Base-by-base conservation (phyloP, 306 rosid species). In the Mimosa bimucronata region DNA sequence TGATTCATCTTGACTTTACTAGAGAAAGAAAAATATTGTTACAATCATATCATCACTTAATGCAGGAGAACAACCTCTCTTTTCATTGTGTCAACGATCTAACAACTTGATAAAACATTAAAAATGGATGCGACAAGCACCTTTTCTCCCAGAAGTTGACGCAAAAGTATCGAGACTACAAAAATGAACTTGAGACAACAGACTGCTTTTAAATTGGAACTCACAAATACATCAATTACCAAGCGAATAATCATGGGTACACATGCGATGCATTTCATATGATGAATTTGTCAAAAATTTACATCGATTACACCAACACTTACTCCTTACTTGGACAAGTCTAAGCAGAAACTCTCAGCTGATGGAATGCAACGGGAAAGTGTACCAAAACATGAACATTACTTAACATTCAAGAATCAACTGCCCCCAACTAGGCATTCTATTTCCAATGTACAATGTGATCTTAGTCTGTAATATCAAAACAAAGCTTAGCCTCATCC, bases 401-500 rank as follows among this genome's bases (percentile, higher is more conserved):
- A 30, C 31, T 42, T 34, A 55, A 52, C 7, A 42, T 25, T 42
- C 72, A 42, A 73, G 11, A 52, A 44, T 19, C 28, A 65, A 31
- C n/a, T 29, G 73, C 52, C 42, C 42, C 19, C 45, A 55, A 61
- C n/a, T 46, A 55, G 48, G 34, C 81, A 70, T 11, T 26, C 71
- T 66, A 41, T 42, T 76, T 55, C 40, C 57, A 62, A 72, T 5
- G 28, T 74, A 58, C 79, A 37, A 34, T 44, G 40, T 58, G 74
- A 55, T 77, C 66, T 84, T 89, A 94, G 70, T 94, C 98, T 71
- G 90, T 87, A n/a, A 94, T 91, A 79, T 86, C 94, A 85, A 92
- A 92, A 82, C 97, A 92, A 82, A 94, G 98, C 90, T 88, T 94
- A 66, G 94, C 98, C 88, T 94, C 98, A 41, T 94, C 98, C 98